Evolutionary conservation across 208 protist species (phyloP).

Genomic region (Leptomonas pyrrhocoris): DNA sequence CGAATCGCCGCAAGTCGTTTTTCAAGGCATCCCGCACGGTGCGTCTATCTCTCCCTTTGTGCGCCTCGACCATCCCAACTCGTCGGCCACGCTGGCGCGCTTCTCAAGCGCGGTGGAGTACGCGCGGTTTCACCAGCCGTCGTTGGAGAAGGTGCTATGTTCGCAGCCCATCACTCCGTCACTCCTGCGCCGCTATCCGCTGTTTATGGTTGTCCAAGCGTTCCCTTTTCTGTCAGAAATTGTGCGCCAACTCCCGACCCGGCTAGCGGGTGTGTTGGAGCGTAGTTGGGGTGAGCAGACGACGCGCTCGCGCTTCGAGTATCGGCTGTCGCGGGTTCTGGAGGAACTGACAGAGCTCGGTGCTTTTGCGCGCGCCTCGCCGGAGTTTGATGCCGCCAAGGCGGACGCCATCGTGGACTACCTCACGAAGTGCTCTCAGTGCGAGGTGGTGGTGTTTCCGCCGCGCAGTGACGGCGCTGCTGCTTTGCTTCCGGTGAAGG

Average conservation of each 20-base stretch:
- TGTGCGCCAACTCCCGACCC: slow-evolving; percentile 49
- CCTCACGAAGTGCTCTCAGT: slow-evolving; percentile 18
- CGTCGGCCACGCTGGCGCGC: slow-evolving; percentile 69
- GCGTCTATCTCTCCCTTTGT: slow-evolving; percentile 82
- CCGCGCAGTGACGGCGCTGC: background rate
- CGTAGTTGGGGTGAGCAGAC: slow-evolving; percentile 55
- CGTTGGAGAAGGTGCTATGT: slow-evolving; percentile 38
- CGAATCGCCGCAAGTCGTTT: slow-evolving; percentile 78
- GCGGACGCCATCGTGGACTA: slow-evolving; percentile 37
- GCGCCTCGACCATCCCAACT: slow-evolving; percentile 80
- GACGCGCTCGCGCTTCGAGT: slow-evolving; percentile 58
- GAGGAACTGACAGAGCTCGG: slow-evolving; percentile 63
- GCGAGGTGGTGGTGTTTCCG: slow-evolving; percentile 39
- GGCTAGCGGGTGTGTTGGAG: slow-evolving; percentile 53
- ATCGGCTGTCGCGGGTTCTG: slow-evolving; percentile 62
- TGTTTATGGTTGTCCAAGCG: slow-evolving; percentile 55
- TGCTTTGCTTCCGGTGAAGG: background rate
- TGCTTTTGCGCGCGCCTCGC: slow-evolving; percentile 48
- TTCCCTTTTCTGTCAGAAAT: slow-evolving; percentile 61
- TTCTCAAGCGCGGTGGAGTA: slow-evolving; percentile 54
- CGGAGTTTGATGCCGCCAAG: slow-evolving; percentile 31
- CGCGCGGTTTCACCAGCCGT: slow-evolving; percentile 39
- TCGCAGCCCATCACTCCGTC: slow-evolving; percentile 74
- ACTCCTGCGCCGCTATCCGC: slow-evolving; percentile 70
- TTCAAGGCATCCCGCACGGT: slow-evolving; percentile 69